Conservation (phyloP, 2,329 filamentous ascomycete genomes). For the Fusarium redolens region DNA sequence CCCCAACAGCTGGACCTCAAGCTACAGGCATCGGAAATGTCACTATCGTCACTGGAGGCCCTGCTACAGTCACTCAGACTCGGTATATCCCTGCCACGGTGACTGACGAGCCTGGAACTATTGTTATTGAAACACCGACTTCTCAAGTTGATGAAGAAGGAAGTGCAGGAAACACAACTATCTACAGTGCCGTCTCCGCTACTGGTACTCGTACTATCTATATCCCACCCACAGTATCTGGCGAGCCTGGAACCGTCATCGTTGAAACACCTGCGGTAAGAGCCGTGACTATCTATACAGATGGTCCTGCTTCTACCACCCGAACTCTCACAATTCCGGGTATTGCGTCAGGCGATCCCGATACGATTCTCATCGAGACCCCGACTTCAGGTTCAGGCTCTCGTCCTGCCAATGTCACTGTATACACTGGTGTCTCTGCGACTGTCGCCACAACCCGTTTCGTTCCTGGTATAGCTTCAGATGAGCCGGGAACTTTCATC, state of each 20-base stretch:
- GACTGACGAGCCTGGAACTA: slow-evolving; percentile 7
- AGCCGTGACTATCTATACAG: not conserved
- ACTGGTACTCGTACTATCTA: not conserved
- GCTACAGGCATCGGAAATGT: slow-evolving; percentile 14
- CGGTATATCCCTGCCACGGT: slow-evolving; percentile 2
- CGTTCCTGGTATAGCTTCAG: not conserved
- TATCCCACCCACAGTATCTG: not conserved
- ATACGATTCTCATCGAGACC: slow-evolving; percentile 6
- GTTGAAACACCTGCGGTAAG: slow-evolving; percentile 4
- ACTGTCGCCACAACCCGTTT: not conserved
- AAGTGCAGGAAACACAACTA: not conserved
- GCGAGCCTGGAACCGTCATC: slow-evolving; percentile 5
- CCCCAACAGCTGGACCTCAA: slow-evolving; percentile 6
- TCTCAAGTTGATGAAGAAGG: not conserved
- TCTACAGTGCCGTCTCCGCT: not conserved
- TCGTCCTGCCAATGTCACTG: slow-evolving; percentile 1
- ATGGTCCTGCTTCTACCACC: not conserved
- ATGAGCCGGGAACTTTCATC: slow-evolving; percentile 3
- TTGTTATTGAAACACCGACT: slow-evolving; percentile 2
- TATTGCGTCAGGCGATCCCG: not conserved
- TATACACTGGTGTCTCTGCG: not conserved
- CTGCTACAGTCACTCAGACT: not conserved
- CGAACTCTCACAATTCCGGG: not conserved
- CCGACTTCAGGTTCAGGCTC: not conserved
- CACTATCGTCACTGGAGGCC: not conserved